Evolutionary conservation across 345 rosid species (phyloP).

Genomic region (Salix dunnii): DNA sequence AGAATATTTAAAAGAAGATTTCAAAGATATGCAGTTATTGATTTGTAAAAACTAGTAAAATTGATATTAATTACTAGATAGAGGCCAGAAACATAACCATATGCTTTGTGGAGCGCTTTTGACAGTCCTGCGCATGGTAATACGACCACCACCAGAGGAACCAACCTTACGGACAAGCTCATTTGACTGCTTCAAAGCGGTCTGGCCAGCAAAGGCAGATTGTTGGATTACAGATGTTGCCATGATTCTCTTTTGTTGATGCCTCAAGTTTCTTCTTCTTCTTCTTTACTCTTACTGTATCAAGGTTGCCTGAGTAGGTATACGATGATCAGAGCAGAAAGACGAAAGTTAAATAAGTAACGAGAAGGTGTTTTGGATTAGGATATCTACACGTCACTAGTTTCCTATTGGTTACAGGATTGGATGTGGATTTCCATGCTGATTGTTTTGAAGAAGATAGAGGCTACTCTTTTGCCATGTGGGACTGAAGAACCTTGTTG

Average conservation of each 20-base stretch:
- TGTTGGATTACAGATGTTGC: slow-evolving; percentile 85
- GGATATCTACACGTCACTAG: slow-evolving; percentile 49
- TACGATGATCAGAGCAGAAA: neutral
- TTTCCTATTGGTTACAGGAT: slow-evolving; percentile 39
- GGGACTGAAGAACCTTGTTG: slow-evolving; percentile 31
- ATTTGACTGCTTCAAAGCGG: slow-evolving; percentile 62
- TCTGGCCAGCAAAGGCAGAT: slow-evolving; percentile 75
- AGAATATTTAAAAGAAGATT: neutral
- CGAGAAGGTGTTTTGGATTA: slow-evolving; percentile 33
- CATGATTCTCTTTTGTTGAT: slow-evolving; percentile 36
- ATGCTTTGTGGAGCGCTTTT: slow-evolving; percentile 78
- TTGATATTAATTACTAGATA: neutral
- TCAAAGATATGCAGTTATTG: neutral
- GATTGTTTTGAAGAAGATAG: slow-evolving; percentile 26
- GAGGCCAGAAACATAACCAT: slow-evolving; percentile 44
- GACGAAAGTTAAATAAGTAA: slow-evolving; percentile 32
- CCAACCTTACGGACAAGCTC: slow-evolving; percentile 74
- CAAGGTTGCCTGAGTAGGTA: neutral
- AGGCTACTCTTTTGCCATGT: slow-evolving; percentile 42
- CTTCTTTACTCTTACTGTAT: neutral
- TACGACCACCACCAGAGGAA: slow-evolving; percentile 53
- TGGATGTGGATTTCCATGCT: slow-evolving; percentile 38
- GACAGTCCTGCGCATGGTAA: slow-evolving; percentile 78
- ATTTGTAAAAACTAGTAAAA: neutral
- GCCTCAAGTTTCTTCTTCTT: neutral